Base-by-base conservation (phyloP, 139 green algal genomes). In the Picochlorum sp. region DNA sequence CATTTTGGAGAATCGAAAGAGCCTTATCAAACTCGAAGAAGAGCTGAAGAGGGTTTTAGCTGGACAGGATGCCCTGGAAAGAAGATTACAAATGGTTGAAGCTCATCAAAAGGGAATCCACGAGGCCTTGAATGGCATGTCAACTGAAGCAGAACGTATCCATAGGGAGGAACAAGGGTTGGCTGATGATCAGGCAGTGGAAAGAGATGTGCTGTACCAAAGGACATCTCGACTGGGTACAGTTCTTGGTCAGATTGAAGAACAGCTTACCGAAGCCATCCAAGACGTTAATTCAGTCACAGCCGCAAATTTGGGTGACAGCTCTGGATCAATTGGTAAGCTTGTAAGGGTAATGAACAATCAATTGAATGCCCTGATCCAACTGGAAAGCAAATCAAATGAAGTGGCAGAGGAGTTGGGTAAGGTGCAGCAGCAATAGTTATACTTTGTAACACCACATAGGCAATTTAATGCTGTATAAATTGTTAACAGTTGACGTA, bases 291-390 rank as follows among this genome's bases (percentile, higher is more conserved):
- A 74, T 59, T 51, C 62, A 28, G 56, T 50, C 24, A 69, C 59
- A 51, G 69, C 75, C 4, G 63, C 71, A 3, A 66, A 61, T 32
- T 50, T 82, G 32, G 79, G 81, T 7, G 73, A 88, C 61, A 47
- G 69, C 9, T 45, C 37, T 26, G 81, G 66, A 26, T 85, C 86
- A 3, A 59, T 95, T 41, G 84, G 75, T 49, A 85, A 84, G 25
- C 67, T 89, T 6, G 82, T 94, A 58, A 76, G 75, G 61, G 85
- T 95, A 62, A 73, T 95, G 12, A 95, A 95, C 73, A 88, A 87
- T 66, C 87, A 95, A 76, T 85, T 95, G 72, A 83, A 89, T 67
- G 78, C 82, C n/a, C 67, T 89, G 7, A n/a, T 35, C 32, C 58
- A 73, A 57, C 29, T 68, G 32, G 66, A 73, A 28, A 33, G 35